These are phyloP conservation scores for Carex littledalei DNA, from an alignment of 176 grass and related monocot species.

Conservation along the genomic window DNA sequence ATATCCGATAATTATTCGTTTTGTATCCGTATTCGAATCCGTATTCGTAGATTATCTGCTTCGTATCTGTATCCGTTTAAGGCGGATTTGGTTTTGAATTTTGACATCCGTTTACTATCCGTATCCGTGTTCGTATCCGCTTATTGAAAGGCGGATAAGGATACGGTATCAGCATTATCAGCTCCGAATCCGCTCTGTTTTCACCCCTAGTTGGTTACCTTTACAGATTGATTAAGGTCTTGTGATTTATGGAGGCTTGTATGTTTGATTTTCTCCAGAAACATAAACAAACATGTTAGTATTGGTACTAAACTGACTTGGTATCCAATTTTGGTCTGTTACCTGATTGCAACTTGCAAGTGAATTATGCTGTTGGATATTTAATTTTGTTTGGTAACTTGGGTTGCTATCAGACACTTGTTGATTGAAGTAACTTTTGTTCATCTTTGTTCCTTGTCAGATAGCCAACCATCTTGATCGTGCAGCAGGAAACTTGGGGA, in stretches of 20 bases:
- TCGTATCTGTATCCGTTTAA: too few relatives aligned
- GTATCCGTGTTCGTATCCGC: too few relatives aligned
- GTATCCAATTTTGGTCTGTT: background rate
- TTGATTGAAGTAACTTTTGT: background rate
- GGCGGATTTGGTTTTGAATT: too few relatives aligned
- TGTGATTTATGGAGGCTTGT: background rate
- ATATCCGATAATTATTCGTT: too few relatives aligned
- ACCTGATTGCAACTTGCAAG: background rate
- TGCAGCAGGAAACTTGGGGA: constrained; percentile 72
- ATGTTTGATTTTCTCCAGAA: background rate
- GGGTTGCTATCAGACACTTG: background rate
- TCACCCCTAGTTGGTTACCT: background rate
- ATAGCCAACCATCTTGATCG: constrained; percentile 93
- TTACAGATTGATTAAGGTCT: background rate
- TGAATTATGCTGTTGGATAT: background rate
- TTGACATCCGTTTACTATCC: too few relatives aligned
- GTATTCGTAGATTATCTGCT: too few relatives aligned
- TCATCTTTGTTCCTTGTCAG: constrained; percentile 39
- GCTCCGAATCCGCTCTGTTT: too few relatives aligned
- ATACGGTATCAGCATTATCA: too few relatives aligned
- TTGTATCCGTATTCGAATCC: too few relatives aligned
- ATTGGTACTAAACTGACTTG: background rate
- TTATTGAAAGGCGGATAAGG: too few relatives aligned
- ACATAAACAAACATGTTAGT: background rate
- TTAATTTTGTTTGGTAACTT: background rate